These are phyloP conservation scores for Paramecium sexaurelia DNA, from an alignment of 73 alveolate genomes.

Conservation along the genomic window DNA sequence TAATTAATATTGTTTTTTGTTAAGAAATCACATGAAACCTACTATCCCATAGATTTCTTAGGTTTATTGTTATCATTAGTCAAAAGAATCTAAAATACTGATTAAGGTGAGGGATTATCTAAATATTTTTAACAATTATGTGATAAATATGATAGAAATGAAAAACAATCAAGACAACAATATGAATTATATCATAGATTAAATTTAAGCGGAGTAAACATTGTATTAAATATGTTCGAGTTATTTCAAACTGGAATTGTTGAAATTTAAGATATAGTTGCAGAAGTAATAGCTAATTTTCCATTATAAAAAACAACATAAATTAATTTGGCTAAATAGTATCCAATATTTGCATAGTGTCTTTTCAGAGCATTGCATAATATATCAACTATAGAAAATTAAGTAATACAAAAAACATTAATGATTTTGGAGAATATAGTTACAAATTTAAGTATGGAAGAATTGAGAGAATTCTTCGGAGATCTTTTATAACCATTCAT, in stretches of 20 bases:
- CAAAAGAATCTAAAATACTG: background rate
- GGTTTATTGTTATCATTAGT: slow-evolving; percentile 48
- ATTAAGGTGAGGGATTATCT: background rate
- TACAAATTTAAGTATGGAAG: slow-evolving; percentile 25
- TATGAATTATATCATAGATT: background rate
- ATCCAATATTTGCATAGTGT: slow-evolving; percentile 49
- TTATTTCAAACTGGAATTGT: slow-evolving; percentile 34
- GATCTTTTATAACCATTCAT: slow-evolving; percentile 41
- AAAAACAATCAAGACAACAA: background rate
- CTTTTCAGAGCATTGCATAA: slow-evolving; percentile 23
- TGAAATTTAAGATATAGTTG: slow-evolving; percentile 49
- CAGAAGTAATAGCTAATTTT: slow-evolving; percentile 50
- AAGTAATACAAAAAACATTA: slow-evolving; percentile 25
- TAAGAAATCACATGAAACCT: slow-evolving; percentile 29
- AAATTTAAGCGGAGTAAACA: slow-evolving; percentile 21
- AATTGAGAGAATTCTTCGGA: slow-evolving; percentile 30
- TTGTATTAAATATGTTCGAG: slow-evolving; percentile 33
- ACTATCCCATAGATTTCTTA: slow-evolving; percentile 30
- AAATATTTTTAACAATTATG: slow-evolving; percentile 33
- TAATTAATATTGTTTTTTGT: slow-evolving; percentile 8
- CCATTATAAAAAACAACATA: background rate
- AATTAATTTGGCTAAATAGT: slow-evolving; percentile 30
- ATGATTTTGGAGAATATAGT: slow-evolving; percentile 1
- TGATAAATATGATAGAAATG: slow-evolving; percentile 28
- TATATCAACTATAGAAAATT: background rate